Percentiles rank a stretch among this genome's conserved stretches.
phyloP scores from a whole-genome alignment of 139 green algal species.

The Chlorella sorokiniana region DNA sequence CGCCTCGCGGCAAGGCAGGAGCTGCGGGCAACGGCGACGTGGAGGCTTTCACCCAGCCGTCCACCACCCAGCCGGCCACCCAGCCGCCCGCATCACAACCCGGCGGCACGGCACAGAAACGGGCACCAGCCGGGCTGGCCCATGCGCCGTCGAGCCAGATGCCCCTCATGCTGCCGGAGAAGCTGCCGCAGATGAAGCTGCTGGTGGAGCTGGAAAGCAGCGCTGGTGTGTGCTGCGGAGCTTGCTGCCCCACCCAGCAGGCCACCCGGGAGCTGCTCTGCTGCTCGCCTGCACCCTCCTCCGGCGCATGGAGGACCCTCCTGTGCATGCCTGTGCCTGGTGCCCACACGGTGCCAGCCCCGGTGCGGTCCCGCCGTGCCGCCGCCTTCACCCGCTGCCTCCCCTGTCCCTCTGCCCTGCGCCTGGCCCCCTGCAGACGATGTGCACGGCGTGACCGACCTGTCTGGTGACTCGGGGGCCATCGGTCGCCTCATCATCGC shows the following conservation, averaged over 20 bases:
- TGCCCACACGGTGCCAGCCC: no score
- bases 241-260: no score
- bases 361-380: no score
- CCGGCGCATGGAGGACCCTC: no score
- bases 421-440: conserved; percentile 7
- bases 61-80: neutral
- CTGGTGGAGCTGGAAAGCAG: conserved; percentile 27
- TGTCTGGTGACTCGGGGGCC: conserved; percentile 45
- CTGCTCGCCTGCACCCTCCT: no score
- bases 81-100: neutral
- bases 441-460: conserved; percentile 36
- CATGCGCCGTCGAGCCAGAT: conserved; percentile 1
- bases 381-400: neutral
- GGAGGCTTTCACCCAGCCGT: neutral
- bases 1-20: neutral
- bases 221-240: neutral
- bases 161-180: conserved; percentile 22
- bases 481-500: conserved; percentile 39
- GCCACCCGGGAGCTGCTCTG: no score
- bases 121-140: neutral
- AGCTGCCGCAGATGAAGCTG: conserved; percentile 30
- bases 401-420: neutral
- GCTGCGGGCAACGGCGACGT: neutral
- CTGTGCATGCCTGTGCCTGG: no score
- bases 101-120: conserved; percentile 26